These are phyloP conservation scores for Diplocarpon mali DNA, from an alignment of 2,329 filamentous ascomycete genomes.

Conservation along the genomic window DNA sequence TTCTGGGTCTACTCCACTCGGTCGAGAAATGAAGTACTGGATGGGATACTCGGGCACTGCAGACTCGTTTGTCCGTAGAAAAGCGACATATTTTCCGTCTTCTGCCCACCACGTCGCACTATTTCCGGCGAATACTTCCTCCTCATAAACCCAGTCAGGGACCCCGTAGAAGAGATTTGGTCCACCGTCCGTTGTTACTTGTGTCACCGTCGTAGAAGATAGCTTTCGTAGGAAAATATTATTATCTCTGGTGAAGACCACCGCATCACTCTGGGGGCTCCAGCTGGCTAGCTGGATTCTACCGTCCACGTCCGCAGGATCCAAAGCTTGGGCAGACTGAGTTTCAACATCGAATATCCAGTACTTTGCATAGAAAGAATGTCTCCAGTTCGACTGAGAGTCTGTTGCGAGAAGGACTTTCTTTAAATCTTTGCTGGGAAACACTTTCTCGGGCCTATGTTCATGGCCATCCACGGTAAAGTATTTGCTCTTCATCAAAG, in stretches of 20 bases:
- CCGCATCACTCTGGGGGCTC: slow-evolving; percentile 76
- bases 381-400: slow-evolving; percentile 68
- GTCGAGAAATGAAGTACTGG: slow-evolving; percentile 83
- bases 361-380: slow-evolving; percentile 78
- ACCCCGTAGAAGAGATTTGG: slow-evolving; percentile 87
- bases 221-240: slow-evolving; percentile 75
- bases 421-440: slow-evolving; percentile 73
- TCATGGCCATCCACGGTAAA: slow-evolving; percentile 49
- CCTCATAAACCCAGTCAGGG: slow-evolving; percentile 94
- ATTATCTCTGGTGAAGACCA: slow-evolving; percentile 86
- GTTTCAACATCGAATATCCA: slow-evolving; percentile 85
- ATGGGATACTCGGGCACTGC: slow-evolving; percentile 84
- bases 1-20: slow-evolving; percentile 59
- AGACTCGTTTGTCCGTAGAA: slow-evolving; percentile 88
- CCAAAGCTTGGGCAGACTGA: slow-evolving; percentile 65
- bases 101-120: slow-evolving; percentile 92
- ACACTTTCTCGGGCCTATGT: slow-evolving; percentile 49
- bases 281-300: slow-evolving; percentile 77
- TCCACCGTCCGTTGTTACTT: slow-evolving; percentile 80
- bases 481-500: slow-evolving; percentile 58
- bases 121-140: slow-evolving; percentile 68
- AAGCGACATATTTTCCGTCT: slow-evolving; percentile 81
- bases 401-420: slow-evolving; percentile 77
- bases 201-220: slow-evolving; percentile 30
- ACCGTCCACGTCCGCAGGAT: slow-evolving; percentile 53